Evolutionary conservation across 176 grass and related monocot genomes (phyloP).

Genomic region (Thalia dealbata): DNA sequence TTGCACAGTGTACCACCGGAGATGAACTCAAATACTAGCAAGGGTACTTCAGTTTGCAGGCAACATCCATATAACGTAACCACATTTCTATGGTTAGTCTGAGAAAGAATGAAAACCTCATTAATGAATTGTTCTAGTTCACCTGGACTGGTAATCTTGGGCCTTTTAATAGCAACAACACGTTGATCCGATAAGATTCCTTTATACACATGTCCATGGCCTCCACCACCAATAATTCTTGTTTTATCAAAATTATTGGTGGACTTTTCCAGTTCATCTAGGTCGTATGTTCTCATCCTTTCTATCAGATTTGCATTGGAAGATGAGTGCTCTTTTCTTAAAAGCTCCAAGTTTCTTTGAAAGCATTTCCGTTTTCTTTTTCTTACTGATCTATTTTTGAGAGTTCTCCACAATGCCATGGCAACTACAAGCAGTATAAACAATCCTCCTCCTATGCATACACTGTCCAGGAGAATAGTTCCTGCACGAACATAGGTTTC

Average conservation of each 20-base stretch:
- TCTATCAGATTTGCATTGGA: constrained; percentile 13
- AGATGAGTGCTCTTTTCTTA: background rate
- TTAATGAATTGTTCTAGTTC: background rate
- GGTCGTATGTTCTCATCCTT: constrained; percentile 23
- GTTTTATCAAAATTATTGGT: constrained; percentile 14
- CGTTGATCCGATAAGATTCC: background rate
- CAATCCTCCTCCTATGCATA: background rate
- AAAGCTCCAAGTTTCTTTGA: background rate
- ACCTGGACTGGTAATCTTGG: constrained; percentile 2
- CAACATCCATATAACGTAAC: constrained; percentile 4
- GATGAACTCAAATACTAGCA: constrained; percentile 22
- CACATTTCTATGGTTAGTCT: constrained; percentile 16
- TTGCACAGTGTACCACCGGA: constrained; percentile 13
- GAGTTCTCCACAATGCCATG: background rate
- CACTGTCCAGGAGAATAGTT: background rate
- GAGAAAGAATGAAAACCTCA: background rate
- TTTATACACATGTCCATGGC: constrained; percentile 9
- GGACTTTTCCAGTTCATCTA: constrained; percentile 22
- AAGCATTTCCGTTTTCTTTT: background rate
- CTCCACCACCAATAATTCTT: constrained; percentile 8
- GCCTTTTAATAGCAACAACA: constrained; percentile 16
- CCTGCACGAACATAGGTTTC: background rate
- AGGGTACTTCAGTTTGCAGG: constrained; percentile 12
- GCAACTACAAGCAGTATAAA: background rate
- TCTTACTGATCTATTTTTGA: background rate